Evolutionary conservation across 306 rosid genomes (phyloP), one percentile per base, ranked within the genome.

Genomic region (Prunus armeniaca): DNA sequence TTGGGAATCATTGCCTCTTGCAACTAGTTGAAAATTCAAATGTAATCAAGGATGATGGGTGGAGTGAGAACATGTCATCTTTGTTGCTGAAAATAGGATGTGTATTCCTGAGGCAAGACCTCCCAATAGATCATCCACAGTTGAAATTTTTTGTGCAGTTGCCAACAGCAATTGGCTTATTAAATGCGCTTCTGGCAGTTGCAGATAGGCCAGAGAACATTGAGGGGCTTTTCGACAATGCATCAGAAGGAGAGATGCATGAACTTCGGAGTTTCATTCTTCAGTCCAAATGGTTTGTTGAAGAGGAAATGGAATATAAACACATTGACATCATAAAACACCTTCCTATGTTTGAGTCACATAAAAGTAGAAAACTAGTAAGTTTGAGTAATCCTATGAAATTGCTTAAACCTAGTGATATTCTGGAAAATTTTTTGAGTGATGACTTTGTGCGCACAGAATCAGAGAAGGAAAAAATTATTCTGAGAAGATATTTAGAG

Each of bases 41-140:
- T 62, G 97, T 94, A 78, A 91, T 94, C 74, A 90, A 81, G 86
- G 90, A 89, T 88, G 95, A 89, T 60, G 98, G 97, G 43, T 94
- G 98, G 98, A 94, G 91, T 86, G 98, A 94, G 87, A 94, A 94
- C 81, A 90, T 94, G 95, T 82, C 86, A 82, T 85, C 97, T 82
- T 83, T 94, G 81, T 77, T 94, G 90, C 85, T 72, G 79, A 94
- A 90, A 87, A 91, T 89, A 74, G 97, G 98, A 76, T 92, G 95
- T 43, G 81, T 86, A 74, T 90, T 94, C 79, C 81, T 92, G 89
- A 94, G 92, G 80, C 82, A 74, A 61, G 95, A 90, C 79, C 65
- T 94, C 83, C 84, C 84, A 68, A 57, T 94, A 76, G 97, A 94
- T 68, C 98, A 94, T 87, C 95, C 97, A 25, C 88, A 88, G 66